These are phyloP conservation scores for Coprinellus aureogranulatus DNA, from an alignment of 768 basidiomycete genomes.

Conservation along the genomic window DNA sequence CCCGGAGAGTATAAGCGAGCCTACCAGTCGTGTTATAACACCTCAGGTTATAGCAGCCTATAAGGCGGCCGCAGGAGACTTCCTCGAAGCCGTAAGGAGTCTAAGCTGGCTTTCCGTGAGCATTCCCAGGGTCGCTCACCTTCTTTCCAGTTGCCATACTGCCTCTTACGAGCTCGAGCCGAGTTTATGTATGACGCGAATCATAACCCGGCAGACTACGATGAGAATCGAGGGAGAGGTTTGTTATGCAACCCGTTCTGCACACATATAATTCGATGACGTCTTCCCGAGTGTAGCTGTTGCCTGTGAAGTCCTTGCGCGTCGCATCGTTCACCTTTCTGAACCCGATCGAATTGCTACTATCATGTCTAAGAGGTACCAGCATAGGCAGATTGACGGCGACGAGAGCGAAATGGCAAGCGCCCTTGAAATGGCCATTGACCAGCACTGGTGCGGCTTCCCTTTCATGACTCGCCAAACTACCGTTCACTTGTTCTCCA, in stretches of 20 bases:
- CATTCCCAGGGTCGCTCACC: neutral
- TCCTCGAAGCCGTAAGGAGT: constrained; percentile 68
- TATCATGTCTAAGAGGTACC: constrained; percentile 79
- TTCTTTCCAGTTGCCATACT: constrained; percentile 67
- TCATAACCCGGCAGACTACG: constrained; percentile 79
- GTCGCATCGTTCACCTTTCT: constrained; percentile 70
- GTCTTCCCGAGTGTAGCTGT: constrained; percentile 43
- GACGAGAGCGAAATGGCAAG: constrained; percentile 72
- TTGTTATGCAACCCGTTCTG: constrained; percentile 17
- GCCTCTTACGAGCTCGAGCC: constrained; percentile 70
- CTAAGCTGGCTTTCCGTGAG: neutral
- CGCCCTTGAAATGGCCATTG: constrained; percentile 88
- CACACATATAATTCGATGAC: neutral
- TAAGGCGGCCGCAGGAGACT: constrained; percentile 81
- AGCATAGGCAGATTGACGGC: constrained; percentile 69
- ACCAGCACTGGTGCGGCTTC: constrained; percentile 70
- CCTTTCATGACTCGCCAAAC: neutral
- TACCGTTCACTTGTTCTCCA: neutral
- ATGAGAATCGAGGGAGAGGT: constrained; percentile 82
- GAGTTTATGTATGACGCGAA: constrained; percentile 83
- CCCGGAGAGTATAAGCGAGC: constrained; percentile 58
- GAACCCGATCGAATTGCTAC: constrained; percentile 60
- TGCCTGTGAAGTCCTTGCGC: constrained; percentile 83
- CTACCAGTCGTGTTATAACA: constrained; percentile 83
- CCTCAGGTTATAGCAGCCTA: constrained; percentile 77